Conservation (phyloP, 139 green algal species). For the Chlorella sp. region DNA sequence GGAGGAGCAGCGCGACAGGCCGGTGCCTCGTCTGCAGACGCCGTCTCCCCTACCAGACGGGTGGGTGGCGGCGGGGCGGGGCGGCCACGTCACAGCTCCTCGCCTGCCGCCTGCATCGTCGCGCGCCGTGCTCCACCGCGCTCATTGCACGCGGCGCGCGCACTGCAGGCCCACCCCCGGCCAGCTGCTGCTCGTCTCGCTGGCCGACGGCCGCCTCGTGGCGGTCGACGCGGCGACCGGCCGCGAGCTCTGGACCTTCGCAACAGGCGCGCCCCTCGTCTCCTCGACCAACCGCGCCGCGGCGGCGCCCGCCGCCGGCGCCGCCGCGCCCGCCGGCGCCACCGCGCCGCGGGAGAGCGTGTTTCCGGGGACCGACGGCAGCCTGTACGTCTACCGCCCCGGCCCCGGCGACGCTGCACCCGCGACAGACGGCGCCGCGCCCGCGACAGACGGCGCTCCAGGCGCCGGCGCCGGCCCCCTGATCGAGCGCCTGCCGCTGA, state of each 20-base stretch:
- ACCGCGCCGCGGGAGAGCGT: conserved; percentile 48
- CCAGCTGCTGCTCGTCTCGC: conserved; percentile 75
- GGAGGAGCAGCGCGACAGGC: too few species aligned
- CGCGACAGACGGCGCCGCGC: neutral
- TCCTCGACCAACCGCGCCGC: conserved; percentile 31
- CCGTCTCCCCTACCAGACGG: too few species aligned
- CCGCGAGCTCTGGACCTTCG: conserved; percentile 73
- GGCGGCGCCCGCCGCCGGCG: neutral
- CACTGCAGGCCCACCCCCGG: too few species aligned
- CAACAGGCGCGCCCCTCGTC: conserved; percentile 79
- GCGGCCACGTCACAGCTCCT: too few species aligned
- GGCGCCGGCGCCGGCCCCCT: neutral
- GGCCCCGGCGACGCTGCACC: conserved; percentile 18
- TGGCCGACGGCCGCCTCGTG: conserved; percentile 82
- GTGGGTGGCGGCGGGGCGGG: too few species aligned
- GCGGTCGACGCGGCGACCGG: conserved; percentile 72
- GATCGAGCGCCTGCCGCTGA: conserved; percentile 79
- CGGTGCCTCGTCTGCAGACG: too few species aligned
- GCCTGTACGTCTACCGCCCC: conserved; percentile 78
- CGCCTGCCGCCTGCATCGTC: too few species aligned
- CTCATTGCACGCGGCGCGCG: too few species aligned
- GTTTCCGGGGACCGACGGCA: conserved; percentile 89
- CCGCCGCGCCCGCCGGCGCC: neutral
- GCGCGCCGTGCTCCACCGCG: too few species aligned
- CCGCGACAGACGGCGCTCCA: neutral